phyloP scores from a whole-genome alignment of 1,284 basidiomycete genomes.

The Apiotrichum akiyoshidainum region DNA sequence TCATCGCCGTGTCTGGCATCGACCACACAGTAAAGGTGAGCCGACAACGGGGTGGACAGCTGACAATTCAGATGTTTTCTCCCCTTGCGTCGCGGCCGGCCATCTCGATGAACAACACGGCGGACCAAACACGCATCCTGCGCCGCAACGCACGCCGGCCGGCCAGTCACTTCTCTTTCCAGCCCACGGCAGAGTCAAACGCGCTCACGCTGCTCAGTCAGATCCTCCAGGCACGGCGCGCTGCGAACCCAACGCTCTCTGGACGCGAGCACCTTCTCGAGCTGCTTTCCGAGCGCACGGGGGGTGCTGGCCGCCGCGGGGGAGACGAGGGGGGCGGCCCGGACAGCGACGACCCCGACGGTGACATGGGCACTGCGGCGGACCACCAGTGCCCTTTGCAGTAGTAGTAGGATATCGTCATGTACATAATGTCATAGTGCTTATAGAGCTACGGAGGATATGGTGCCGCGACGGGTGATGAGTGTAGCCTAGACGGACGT shows the following conservation, averaged over 20 bases:
- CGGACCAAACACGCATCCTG: slow-evolving; percentile 11
- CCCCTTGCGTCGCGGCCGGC: neutral
- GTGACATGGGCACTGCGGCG: neutral
- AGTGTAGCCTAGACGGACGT: neutral
- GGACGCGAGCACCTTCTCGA: neutral
- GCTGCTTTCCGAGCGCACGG: neutral
- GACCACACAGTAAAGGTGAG: slow-evolving; percentile 79
- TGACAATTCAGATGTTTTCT: slow-evolving; percentile 5
- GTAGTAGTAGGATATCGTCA: neutral
- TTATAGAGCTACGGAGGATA: neutral
- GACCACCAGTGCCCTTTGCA: neutral
- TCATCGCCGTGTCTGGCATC: slow-evolving; percentile 83
- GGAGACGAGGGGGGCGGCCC: neutral
- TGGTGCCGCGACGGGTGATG: neutral
- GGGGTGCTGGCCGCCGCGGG: neutral
- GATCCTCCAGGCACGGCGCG: neutral
- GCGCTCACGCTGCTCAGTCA: slow-evolving; percentile 13
- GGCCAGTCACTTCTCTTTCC: neutral
- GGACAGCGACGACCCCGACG: neutral
- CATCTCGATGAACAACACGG: slow-evolving; percentile 6
- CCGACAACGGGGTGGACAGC: neutral
- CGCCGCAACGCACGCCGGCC: slow-evolving; percentile 7
- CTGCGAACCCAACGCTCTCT: neutral
- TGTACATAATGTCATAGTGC: neutral
- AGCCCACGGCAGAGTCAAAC: slow-evolving; percentile 6